A percentile compares a stretch with the other conserved stretches of the same genome.
Conservation (phyloP, 2,329 filamentous ascomycete genomes). For the Neofusicoccum laricinum region DNA sequence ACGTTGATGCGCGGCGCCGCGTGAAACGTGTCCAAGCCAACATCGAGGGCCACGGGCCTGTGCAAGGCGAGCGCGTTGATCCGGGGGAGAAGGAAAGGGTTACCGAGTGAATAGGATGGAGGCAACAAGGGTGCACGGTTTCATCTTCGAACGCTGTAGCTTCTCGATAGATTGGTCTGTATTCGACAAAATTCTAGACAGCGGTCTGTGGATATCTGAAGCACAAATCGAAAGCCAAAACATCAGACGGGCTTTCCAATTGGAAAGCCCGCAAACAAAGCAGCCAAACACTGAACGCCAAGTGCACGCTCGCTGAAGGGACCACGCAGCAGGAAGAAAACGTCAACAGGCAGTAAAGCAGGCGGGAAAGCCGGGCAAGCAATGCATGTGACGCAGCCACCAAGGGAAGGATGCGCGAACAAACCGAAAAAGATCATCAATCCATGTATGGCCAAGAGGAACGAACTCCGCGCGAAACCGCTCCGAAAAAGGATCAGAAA, state of each 20-base stretch:
- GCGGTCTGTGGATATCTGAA: conserved; percentile 10
- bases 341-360: neutral
- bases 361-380: neutral
- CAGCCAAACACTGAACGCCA: conserved; percentile 1
- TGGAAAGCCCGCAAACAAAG: neutral
- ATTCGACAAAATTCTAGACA: neutral
- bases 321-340: neutral
- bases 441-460: neutral
- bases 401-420: neutral
- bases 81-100: conserved; percentile 26
- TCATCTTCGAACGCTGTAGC: neutral
- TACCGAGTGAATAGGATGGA: conserved; percentile 26
- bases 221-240: neutral
- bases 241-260: neutral
- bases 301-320: neutral
- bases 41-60: conserved; percentile 20
- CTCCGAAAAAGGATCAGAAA: neutral
- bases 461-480: neutral
- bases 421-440: neutral
- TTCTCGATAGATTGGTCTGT: neutral
- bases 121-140: neutral
- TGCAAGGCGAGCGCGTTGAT: conserved; percentile 8
- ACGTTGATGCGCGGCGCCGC: conserved; percentile 58
- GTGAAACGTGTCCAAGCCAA: conserved; percentile 52
- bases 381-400: neutral